Evolutionary conservation across 2,329 filamentous ascomycete genomes (phyloP), one percentile per base, ranked within the genome.

Genomic region (Sporothrix phasma): DNA sequence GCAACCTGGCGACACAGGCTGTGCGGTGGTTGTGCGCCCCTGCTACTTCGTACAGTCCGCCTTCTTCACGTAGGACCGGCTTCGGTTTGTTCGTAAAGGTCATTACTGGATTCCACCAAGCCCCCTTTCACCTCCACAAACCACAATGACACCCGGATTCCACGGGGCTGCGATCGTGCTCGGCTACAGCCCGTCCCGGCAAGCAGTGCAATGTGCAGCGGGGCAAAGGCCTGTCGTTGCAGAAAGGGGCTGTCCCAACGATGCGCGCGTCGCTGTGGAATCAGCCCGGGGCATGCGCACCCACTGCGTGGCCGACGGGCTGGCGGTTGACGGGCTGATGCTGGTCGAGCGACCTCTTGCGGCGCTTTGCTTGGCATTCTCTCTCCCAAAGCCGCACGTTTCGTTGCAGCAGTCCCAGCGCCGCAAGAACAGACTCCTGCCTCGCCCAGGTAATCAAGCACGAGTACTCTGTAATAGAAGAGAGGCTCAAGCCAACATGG

Each of bases 1-100:
- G 54, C 37, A 49, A 8, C n/a, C 26, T 22, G 43, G 58, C 54
- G 43, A 61, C 58, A 61, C 58, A 61, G 58, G 58, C 43, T 61
- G 41, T 46, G 58, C 41, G 43, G 58, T 37, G 58, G 29, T 61
- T 34, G 58, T 47, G 26, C 58, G 58, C 29, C 58, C 58, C 43
- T 29, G 17, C n/a, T 15, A 29, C 54, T 31, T 53, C 5, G 19
- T 58, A 46, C 45, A 15, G 45, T 24, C 26, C 49, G 59, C 59
- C 43, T 58, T 15, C 31, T 49, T 45, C 45, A 34, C 29, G 43
- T 61, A 19, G 26, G 26, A 58, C 31, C 6, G 4, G 7, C 47
- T 6, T 53, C 31, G 53, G 6, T 34, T 49, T 24, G 53, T 19
- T 58, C 53, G 19, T 15, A 22, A 43, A 22, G 51, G n/a, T 8